phyloP scores from a whole-genome alignment of 192 early-diverging fungal genomes.

The Phlyctochytrium planicorne region DNA sequence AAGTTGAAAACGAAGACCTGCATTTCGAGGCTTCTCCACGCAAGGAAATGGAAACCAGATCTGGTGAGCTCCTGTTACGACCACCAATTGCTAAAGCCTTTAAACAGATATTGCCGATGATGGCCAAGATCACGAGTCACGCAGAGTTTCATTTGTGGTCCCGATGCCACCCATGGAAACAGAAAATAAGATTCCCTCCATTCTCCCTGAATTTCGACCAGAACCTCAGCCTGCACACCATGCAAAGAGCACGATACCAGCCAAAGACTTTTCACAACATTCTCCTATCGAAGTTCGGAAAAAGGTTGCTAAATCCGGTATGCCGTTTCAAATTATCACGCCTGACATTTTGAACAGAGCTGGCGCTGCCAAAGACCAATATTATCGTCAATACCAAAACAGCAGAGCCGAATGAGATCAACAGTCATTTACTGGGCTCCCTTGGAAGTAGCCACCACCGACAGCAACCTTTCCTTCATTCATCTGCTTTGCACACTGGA shows the following conservation, averaged over 20 bases:
- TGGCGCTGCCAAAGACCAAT: too few species aligned
- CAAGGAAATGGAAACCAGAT: neutral
- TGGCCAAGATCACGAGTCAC: neutral
- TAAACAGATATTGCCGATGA: neutral
- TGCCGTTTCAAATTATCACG: neutral
- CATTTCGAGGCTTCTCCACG: neutral
- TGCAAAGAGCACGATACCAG: neutral
- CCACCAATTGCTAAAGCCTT: neutral
- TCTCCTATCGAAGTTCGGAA: neutral
- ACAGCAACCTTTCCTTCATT: neutral
- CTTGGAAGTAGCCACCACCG: too few species aligned
- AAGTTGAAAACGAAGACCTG: neutral
- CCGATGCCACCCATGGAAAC: neutral
- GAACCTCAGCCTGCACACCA: neutral
- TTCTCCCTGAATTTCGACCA: neutral
- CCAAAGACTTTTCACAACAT: neutral
- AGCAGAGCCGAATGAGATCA: too few species aligned
- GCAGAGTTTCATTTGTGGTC: neutral
- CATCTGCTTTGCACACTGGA: too few species aligned
- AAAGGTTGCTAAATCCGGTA: neutral
- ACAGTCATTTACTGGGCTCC: too few species aligned
- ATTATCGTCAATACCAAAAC: too few species aligned
- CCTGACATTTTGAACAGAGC: too few species aligned
- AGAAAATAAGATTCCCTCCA: neutral
- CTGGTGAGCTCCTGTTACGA: neutral